Evolutionary conservation across 345 rosid genomes (phyloP).

Genomic region (Stellera chamaejasme): DNA sequence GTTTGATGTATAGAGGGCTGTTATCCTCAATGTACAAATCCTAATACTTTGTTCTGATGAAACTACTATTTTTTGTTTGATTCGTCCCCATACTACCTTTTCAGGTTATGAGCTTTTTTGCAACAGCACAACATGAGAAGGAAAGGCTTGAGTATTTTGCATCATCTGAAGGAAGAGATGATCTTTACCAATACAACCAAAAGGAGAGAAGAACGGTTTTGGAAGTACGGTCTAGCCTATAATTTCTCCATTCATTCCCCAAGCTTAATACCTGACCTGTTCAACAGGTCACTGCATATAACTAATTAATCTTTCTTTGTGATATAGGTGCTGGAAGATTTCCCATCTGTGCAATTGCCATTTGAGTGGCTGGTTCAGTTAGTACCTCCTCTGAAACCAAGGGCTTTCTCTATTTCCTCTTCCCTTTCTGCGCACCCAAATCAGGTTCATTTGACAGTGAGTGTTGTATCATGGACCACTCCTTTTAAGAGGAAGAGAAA

Average conservation of each 20-base stretch:
- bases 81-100: not conserved
- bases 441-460: conserved; percentile 85
- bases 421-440: conserved; percentile 71
- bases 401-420: conserved; percentile 89
- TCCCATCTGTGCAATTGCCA: conserved; percentile 88
- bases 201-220: conserved; percentile 85
- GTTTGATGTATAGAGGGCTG: too few relatives aligned
- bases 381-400: conserved; percentile 74
- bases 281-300: not conserved
- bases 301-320: conserved; percentile 8
- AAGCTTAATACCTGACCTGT: not conserved
- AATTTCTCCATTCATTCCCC: not conserved
- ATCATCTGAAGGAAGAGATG: conserved; percentile 92
- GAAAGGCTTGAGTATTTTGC: conserved; percentile 84
- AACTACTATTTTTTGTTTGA: too few relatives aligned
- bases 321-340: conserved; percentile 78
- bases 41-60: too few relatives aligned
- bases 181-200: conserved; percentile 86
- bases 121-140: conserved; percentile 73
- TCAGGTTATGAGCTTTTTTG: conserved; percentile 86
- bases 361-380: conserved; percentile 92
- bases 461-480: conserved; percentile 73
- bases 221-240: conserved; percentile 43
- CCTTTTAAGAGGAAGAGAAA: conserved; percentile 67
- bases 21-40: too few relatives aligned